Conservation (phyloP, 1,284 basidiomycete genomes). For the Porogramme epimiltina region DNA sequence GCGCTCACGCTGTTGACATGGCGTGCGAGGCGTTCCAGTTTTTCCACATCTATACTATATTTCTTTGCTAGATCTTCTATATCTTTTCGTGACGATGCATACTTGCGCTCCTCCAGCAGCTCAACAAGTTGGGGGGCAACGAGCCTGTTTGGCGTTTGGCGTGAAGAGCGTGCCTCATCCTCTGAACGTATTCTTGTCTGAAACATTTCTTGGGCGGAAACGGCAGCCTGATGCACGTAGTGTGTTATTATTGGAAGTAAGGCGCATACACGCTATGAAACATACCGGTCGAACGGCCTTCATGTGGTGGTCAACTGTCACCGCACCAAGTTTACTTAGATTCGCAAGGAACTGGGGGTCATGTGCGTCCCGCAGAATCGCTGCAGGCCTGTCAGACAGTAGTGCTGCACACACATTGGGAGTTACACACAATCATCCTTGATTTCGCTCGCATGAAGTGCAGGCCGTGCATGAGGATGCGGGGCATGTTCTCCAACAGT, state of each 20-base stretch:
- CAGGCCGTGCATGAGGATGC: constrained; percentile 12
- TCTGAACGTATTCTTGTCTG: constrained; percentile 58
- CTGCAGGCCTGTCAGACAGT: constrained; percentile 41
- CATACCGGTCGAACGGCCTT: constrained; percentile 56
- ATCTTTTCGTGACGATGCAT: constrained; percentile 43
- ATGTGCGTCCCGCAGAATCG: constrained; percentile 64
- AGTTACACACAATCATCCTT: constrained; percentile 49
- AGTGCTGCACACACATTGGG: constrained; percentile 46
- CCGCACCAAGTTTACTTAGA: constrained; percentile 69
- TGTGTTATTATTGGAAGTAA: not conserved
- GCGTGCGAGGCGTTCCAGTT: constrained; percentile 56
- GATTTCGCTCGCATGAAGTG: constrained; percentile 48
- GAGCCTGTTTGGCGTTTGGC: constrained; percentile 51
- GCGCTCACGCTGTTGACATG: constrained; percentile 77
- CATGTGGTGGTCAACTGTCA: constrained; percentile 71
- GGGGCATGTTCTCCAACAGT: constrained; percentile 18
- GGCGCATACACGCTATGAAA: constrained; percentile 3
- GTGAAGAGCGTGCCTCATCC: constrained; percentile 45
- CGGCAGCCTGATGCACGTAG: constrained; percentile 28
- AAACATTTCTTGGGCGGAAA: constrained; percentile 47
- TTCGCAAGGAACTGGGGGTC: constrained; percentile 82
- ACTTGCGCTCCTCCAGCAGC: constrained; percentile 71
- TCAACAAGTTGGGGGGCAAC: constrained; percentile 57
- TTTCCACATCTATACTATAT: constrained; percentile 60
- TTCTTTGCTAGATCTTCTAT: constrained; percentile 51